Conservation (phyloP, 208 protist genomes). For the Wallacemonas collosoma region DNA sequence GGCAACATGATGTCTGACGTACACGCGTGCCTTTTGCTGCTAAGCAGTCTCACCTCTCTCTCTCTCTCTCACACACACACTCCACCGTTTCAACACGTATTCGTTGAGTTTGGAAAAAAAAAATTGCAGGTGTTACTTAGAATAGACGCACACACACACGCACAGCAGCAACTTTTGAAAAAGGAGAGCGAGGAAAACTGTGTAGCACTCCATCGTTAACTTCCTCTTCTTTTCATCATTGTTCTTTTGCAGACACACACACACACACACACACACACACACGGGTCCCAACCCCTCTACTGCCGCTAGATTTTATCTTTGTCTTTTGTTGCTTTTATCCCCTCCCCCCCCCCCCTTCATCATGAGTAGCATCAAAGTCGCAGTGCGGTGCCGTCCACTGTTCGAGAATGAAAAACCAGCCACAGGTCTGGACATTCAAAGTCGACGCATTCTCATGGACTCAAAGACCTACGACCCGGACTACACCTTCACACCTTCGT, state of each 20-base stretch:
- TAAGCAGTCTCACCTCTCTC: too few relatives aligned
- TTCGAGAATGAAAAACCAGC: constrained; percentile 76
- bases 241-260: background rate
- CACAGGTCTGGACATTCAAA: constrained; percentile 78
- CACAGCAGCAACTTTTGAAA: too few relatives aligned
- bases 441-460: constrained; percentile 82
- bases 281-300: background rate
- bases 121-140: too few relatives aligned
- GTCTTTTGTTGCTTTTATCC: background rate
- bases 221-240: constrained; percentile 3
- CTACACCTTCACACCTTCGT: constrained; percentile 65
- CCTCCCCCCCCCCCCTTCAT: background rate
- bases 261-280: background rate
- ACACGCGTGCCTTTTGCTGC: too few relatives aligned
- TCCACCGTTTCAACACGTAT: too few relatives aligned
- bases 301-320: constrained; percentile 12
- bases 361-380: constrained; percentile 90
- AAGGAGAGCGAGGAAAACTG: too few relatives aligned
- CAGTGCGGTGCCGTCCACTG: constrained; percentile 81
- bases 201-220: background rate
- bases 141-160: too few relatives aligned
- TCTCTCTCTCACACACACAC: too few relatives aligned
- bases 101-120: too few relatives aligned
- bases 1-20: too few relatives aligned
- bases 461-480: constrained; percentile 92